Base-by-base conservation (phyloP, 2,329 filamentous ascomycete genomes). In the Trichoderma sp. region DNA sequence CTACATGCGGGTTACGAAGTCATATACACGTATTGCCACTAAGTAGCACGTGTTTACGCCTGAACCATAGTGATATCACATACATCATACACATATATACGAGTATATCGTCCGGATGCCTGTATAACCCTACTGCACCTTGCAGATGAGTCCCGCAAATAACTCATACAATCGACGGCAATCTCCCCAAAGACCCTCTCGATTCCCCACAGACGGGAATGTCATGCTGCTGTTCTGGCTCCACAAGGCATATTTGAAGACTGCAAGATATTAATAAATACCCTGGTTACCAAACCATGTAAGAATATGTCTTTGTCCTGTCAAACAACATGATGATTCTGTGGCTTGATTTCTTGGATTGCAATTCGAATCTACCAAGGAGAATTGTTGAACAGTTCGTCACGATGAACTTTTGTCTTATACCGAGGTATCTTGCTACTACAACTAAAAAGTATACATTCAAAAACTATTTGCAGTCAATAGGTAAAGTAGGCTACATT, bases 151-250 rank as follows among this genome's bases (percentile, higher is more conserved):
- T 62, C 58, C 58, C 58, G 58, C 58, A 62, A 62, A 62, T 62
- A 23, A 62, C 7, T 20, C 58, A 39, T 34, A 17, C 20, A 32
- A 59, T 59, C 57, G 34, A 59, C 39, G 39, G 23, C 61, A 64
- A 64, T 39, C 65, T 59, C 34, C 34, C 20, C 39, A 64, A 50
- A 28, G 61, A 30, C 36, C 39, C 30, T 39, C 55, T 47, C 39
- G 57, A 9, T 61, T 61, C 67, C 43, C 67, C 67, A 69, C 67
- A 47, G 13, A 15, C 28, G 39, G 67, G 67, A 53, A 69, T 69
- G 67, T 39, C 58, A 39, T 69, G 67, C 67, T 36, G 28, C 55
- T 26, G 26, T 58, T 61, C 55, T 43, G 34, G 67, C 28, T 69
- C 67, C 67, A 69, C 67, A 61, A 68, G 65, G 55, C 65, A 53